These are phyloP conservation scores for Medicago truncatula DNA, from an alignment of 306 rosid species.

Conservation along the genomic window DNA sequence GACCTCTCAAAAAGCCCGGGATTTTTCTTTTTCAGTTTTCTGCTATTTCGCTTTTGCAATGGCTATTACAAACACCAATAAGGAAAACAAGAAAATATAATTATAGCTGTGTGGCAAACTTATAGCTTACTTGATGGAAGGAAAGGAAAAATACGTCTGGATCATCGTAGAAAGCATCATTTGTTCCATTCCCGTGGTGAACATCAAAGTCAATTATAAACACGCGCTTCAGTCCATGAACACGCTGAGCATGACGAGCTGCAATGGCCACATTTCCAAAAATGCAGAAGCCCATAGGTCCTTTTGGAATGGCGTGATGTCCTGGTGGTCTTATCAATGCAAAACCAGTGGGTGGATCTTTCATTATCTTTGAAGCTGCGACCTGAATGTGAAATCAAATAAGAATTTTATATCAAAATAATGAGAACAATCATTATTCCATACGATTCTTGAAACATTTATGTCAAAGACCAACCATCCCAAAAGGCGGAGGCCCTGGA, in stretches of 20 bases:
- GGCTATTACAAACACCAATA: conserved; percentile 35
- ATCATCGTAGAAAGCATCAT: conserved; percentile 90
- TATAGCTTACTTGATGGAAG: conserved; percentile 83
- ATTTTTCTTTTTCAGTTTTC: neutral
- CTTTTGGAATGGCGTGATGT: conserved; percentile 92
- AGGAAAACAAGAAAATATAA: conserved; percentile 1
- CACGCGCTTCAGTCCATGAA: conserved; percentile 80
- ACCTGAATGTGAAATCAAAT: conserved; percentile 54
- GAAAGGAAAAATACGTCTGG: conserved; percentile 90
- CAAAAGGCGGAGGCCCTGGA: conserved; percentile 12
- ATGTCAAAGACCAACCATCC: conserved; percentile 9
- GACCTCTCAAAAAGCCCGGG: conserved; percentile 11
- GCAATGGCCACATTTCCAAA: conserved; percentile 93
- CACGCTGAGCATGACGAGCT: conserved; percentile 89
- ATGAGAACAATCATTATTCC: conserved; percentile 17
- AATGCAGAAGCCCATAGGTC: conserved; percentile 94
- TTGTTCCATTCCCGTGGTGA: conserved; percentile 96
- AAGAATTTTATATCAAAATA: conserved; percentile 20
- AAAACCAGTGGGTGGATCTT: conserved; percentile 79
- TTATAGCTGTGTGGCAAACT: conserved; percentile 26
- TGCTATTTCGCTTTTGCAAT: conserved; percentile 3
- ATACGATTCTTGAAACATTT: conserved; percentile 26
- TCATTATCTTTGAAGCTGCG: conserved; percentile 65
- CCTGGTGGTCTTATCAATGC: conserved; percentile 98
- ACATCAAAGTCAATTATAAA: conserved; percentile 94